A percentile compares a stretch with the other conserved stretches of the same genome.
These are phyloP conservation scores for Alopecurus myosuroides DNA, from an alignment of 176 grass and related monocot species.

Conservation along the genomic window DNA sequence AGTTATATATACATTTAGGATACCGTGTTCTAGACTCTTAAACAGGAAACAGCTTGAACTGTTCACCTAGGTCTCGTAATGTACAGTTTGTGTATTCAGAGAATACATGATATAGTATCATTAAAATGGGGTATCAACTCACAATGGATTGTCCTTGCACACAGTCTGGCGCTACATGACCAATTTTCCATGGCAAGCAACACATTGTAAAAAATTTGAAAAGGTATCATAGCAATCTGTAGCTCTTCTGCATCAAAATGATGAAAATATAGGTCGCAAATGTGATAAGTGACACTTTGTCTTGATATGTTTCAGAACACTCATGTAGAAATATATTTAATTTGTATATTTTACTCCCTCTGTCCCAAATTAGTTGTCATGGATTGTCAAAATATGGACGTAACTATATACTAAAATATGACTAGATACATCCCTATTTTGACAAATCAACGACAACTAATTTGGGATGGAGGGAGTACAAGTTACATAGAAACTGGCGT, in stretches of 20 bases:
- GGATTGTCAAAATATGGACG: too few species aligned
- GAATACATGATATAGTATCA: not conserved
- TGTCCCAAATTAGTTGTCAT: too few species aligned
- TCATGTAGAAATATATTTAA: not conserved
- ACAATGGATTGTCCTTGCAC: not conserved
- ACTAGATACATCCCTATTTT: too few species aligned
- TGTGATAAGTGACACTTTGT: not conserved
- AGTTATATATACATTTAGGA: conserved; percentile 3
- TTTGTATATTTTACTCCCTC: conserved; percentile 3
- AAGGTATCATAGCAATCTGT: not conserved
- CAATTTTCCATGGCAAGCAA: not conserved
- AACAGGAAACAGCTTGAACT: not conserved
- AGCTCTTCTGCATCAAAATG: not conserved
- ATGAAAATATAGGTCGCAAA: not conserved
- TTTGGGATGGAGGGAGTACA: too few species aligned
- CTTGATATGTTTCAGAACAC: not conserved
- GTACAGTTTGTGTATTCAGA: not conserved
- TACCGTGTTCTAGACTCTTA: not conserved
- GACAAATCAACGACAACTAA: too few species aligned
- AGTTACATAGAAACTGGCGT: not conserved
- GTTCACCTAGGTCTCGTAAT: not conserved
- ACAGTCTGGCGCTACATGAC: not conserved
- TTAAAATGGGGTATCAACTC: not conserved
- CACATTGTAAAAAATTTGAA: not conserved
- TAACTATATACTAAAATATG: too few species aligned